These are phyloP conservation scores for Candida sp. DNA, from an alignment of 1,139 yeast genomes.

Conservation along the genomic window DNA sequence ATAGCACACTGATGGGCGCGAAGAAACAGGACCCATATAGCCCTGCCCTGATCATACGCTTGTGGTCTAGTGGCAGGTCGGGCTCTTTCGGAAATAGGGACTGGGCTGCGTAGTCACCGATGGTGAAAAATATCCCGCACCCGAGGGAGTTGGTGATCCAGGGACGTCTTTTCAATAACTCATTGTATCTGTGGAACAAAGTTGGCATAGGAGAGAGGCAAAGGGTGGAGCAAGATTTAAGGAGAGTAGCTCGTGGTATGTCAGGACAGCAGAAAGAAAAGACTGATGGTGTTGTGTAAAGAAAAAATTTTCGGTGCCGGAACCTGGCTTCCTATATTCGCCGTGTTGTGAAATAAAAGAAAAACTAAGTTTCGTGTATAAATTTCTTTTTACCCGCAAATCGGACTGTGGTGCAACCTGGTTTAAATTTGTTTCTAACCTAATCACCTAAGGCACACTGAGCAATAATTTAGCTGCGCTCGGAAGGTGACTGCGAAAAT, in stretches of 20 bases:
- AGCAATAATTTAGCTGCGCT: not conserved
- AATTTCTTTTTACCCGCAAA: not conserved
- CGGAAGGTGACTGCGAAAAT: slow-evolving; percentile 2
- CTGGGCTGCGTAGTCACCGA: slow-evolving; percentile 82
- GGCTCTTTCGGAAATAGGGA: slow-evolving; percentile 40
- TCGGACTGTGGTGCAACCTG: not conserved
- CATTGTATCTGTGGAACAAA: slow-evolving; percentile 42
- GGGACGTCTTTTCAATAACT: slow-evolving; percentile 49
- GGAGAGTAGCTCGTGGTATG: not conserved
- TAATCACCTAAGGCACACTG: no score
- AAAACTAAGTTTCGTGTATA: not conserved
- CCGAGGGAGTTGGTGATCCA: slow-evolving; percentile 57
- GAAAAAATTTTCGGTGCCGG: slow-evolving; percentile 2
- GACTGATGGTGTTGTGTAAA: not conserved
- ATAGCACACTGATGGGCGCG: slow-evolving; percentile 73
- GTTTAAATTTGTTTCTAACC: not conserved
- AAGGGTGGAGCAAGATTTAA: not conserved
- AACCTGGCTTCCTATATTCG: not conserved
- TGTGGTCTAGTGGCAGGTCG: not conserved
- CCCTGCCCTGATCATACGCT: slow-evolving; percentile 67
- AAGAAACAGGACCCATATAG: slow-evolving; percentile 79
- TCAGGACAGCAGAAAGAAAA: not conserved
- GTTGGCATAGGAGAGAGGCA: slow-evolving; percentile 15
- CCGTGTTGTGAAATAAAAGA: not conserved
- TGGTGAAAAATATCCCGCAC: slow-evolving; percentile 68